Conservation (phyloP, 176 grass and related monocot genomes). For the Rhynchospora breviuscula region DNA sequence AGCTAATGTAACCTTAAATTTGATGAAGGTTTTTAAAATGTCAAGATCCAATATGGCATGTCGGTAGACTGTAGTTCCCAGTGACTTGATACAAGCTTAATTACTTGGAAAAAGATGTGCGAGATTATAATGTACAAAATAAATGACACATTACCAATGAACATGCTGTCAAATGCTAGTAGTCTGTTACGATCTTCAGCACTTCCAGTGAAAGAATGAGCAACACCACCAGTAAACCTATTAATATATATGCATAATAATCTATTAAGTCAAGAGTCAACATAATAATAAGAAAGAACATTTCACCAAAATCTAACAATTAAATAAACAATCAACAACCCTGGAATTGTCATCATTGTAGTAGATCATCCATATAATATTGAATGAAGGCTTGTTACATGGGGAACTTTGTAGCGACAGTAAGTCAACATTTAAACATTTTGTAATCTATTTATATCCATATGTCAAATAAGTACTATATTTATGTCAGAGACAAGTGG, state of each 20-base stretch:
- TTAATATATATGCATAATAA: not conserved
- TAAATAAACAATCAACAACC: not conserved
- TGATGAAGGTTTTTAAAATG: not conserved
- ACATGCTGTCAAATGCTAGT: slow-evolving; percentile 79
- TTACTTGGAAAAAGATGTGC: not conserved
- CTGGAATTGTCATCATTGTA: not conserved
- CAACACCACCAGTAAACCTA: slow-evolving; percentile 78
- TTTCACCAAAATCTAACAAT: not conserved
- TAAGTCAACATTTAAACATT: not conserved
- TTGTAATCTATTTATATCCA: not conserved
- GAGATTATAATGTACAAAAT: not conserved
- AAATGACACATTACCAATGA: slow-evolving; percentile 54
- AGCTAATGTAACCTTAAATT: not conserved
- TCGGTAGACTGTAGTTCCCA: no score
- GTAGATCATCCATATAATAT: not conserved
- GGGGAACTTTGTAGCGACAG: no score
- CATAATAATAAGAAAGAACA: not conserved
- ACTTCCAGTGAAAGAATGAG: slow-evolving; percentile 90
- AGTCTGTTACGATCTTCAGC: slow-evolving; percentile 72
- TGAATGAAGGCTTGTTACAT: not conserved
- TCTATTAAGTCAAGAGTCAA: not conserved
- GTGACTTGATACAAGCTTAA: not conserved
- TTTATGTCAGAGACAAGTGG: not conserved
- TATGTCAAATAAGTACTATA: not conserved
- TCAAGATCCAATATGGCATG: not conserved